Evolutionary conservation across 345 rosid species (phyloP).

Genomic region (Gynandropsis gynandra): DNA sequence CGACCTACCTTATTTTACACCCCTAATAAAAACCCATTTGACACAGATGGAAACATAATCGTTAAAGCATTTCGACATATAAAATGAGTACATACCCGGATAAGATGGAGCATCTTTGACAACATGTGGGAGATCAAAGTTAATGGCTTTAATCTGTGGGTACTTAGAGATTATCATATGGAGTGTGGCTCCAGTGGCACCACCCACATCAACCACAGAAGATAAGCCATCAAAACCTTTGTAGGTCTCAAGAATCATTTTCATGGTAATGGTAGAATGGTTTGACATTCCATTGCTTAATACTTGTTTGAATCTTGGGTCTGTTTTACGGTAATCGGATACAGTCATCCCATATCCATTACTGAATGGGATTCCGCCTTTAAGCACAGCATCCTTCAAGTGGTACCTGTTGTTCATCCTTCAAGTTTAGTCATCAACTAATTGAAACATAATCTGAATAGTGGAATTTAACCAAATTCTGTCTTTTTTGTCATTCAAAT

Average conservation of each 20-base stretch:
- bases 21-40: no score
- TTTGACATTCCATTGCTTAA: slow-evolving; percentile 70
- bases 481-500: no score
- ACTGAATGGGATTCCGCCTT: slow-evolving; percentile 75
- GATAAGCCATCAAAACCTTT: slow-evolving; percentile 58
- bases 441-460: no score
- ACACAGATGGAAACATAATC: no score
- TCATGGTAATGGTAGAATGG: slow-evolving; percentile 69
- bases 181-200: slow-evolving; percentile 71
- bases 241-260: slow-evolving; percentile 61
- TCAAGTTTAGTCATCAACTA: no score
- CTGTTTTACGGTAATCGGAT: slow-evolving; percentile 69
- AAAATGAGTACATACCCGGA: slow-evolving; percentile 43
- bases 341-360: slow-evolving; percentile 71
- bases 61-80: neutral
- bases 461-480: no score
- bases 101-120: slow-evolving; percentile 54
- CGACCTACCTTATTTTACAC: no score
- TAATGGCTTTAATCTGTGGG: slow-evolving; percentile 68
- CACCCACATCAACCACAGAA: slow-evolving; percentile 82
- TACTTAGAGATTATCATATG: slow-evolving; percentile 57
- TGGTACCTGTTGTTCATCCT: slow-evolving; percentile 60
- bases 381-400: slow-evolving; percentile 71
- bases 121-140: slow-evolving; percentile 80
- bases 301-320: slow-evolving; percentile 63